phyloP scores from a whole-genome alignment of 139 green algal genomes.

The Dunaliella sp. region DNA sequence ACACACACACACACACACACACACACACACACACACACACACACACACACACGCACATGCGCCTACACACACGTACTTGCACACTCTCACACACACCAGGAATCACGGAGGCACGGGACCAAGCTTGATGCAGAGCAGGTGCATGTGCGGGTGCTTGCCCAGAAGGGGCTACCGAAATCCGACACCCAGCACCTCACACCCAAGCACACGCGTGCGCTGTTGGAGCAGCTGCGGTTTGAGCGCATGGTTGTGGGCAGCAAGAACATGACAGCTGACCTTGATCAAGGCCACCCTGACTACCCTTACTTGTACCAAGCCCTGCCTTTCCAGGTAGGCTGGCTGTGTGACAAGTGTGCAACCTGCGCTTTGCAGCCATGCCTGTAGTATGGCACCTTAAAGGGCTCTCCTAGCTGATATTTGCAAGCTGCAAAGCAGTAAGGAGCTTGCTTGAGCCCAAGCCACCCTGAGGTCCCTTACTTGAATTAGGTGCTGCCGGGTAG shows the following conservation, averaged over 20 bases:
- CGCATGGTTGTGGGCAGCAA: constrained; percentile 24
- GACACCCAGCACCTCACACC: neutral
- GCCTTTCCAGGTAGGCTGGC: constrained; percentile 14
- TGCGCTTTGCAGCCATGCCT: too few relatives aligned
- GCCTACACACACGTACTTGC: too few relatives aligned
- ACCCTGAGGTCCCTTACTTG: too few relatives aligned
- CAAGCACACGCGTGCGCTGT: constrained; percentile 5
- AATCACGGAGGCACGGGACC: neutral
- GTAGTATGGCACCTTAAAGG: too few relatives aligned
- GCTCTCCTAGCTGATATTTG: too few relatives aligned
- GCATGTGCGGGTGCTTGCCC: constrained; percentile 1
- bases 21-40: too few relatives aligned
- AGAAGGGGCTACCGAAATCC: neutral
- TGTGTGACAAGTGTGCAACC: neutral
- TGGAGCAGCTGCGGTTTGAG: constrained; percentile 27
- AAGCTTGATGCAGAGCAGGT: constrained; percentile 13
- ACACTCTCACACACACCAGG: too few relatives aligned
- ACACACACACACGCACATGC: too few relatives aligned
- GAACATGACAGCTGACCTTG: constrained; percentile 14
- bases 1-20: too few relatives aligned
- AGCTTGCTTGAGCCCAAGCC: too few relatives aligned
- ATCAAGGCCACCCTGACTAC: constrained; percentile 17
- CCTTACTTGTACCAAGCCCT: constrained; percentile 24
- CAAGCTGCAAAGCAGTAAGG: too few relatives aligned
- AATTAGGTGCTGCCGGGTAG: too few relatives aligned